These are phyloP conservation scores for Elymus sibiricus DNA, from an alignment of 176 grass and related monocot genomes.

Conservation along the genomic window DNA sequence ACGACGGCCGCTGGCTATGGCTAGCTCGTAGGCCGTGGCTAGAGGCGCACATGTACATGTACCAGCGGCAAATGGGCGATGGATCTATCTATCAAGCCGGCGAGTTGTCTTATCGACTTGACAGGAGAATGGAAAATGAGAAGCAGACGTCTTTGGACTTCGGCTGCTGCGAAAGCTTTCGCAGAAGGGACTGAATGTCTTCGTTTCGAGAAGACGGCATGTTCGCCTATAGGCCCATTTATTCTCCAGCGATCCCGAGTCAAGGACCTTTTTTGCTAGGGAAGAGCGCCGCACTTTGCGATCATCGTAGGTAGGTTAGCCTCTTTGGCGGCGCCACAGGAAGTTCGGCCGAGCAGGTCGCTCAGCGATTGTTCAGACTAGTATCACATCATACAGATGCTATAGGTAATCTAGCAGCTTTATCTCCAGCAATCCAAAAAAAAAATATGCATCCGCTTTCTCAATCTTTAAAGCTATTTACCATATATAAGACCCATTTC, in stretches of 20 bases:
- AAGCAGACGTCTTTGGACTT: neutral
- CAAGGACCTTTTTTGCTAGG: neutral
- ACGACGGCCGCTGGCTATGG: neutral
- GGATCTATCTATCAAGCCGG: neutral
- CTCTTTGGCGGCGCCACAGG: neutral
- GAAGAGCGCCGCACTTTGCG: neutral
- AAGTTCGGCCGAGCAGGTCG: neutral
- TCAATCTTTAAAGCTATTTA: neutral
- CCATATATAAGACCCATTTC: too few species aligned
- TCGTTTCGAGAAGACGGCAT: neutral
- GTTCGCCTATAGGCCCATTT: constrained; percentile 15
- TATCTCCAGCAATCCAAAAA: neutral
- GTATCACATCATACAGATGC: neutral
- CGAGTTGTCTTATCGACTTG: neutral
- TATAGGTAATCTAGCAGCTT: neutral
- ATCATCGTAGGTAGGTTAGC: neutral
- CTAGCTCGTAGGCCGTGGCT: neutral
- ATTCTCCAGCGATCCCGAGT: neutral
- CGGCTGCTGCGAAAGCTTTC: neutral
- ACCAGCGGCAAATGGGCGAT: neutral
- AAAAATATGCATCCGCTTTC: neutral
- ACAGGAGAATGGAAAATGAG: neutral
- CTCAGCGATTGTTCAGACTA: neutral
- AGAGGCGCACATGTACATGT: neutral
- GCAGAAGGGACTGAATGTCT: neutral